phyloP scores from a whole-genome alignment of 148 eudicot species.

The Fagopyrum tataricum region DNA sequence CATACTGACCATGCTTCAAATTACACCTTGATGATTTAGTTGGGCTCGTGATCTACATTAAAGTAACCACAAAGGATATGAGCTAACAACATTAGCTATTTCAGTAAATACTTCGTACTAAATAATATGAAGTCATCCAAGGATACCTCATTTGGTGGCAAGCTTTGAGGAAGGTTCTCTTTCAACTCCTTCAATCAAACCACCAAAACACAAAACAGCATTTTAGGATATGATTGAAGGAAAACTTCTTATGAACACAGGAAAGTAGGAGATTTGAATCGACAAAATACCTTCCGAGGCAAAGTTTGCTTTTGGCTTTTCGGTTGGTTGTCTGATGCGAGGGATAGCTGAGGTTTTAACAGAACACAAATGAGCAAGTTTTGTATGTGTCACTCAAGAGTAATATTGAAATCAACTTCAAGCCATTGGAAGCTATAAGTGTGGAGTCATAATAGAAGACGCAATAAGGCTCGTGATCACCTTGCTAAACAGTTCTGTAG shows the following conservation, averaged over 20 bases:
- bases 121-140: background rate
- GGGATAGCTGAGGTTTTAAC: constrained; percentile 36
- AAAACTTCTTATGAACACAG: background rate
- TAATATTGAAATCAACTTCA: background rate
- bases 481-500: constrained; percentile 50
- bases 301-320: constrained; percentile 20
- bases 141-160: background rate
- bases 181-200: background rate
- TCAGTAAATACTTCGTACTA: background rate
- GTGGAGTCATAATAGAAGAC: background rate
- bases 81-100: background rate
- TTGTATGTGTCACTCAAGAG: background rate
- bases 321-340: constrained; percentile 31
- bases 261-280: background rate
- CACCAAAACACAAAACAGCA: background rate
- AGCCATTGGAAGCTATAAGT: background rate
- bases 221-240: background rate
- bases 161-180: background rate
- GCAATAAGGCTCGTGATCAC: constrained; percentile 21
- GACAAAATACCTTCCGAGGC: constrained; percentile 28
- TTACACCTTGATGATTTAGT: constrained; percentile 4
- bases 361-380: constrained; percentile 15
- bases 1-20: background rate
- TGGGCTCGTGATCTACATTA: background rate
- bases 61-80: background rate